A percentile compares a stretch with the other conserved stretches of the same genome.
These are phyloP conservation scores for Aspergillus persii DNA, from an alignment of 2,329 filamentous ascomycete genomes.

Conservation along the genomic window DNA sequence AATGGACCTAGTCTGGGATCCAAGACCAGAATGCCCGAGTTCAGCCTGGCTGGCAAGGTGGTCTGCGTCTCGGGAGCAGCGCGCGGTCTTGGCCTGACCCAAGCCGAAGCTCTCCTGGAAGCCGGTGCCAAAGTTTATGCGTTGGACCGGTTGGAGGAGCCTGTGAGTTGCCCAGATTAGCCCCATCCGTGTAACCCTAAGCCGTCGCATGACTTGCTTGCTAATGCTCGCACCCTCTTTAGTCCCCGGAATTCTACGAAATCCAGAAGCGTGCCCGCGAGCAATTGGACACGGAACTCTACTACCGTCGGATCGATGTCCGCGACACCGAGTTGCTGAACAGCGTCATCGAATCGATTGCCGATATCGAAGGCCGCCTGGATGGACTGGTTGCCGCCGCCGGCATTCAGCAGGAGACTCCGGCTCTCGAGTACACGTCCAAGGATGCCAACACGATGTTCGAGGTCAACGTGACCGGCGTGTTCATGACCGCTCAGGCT, in stretches of 20 bases:
- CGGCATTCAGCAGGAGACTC: constrained; percentile 74
- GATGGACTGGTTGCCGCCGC: constrained; percentile 77
- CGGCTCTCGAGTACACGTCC: constrained; percentile 73
- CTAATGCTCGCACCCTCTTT: neutral
- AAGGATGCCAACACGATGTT: constrained; percentile 63
- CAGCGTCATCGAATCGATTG: constrained; percentile 66
- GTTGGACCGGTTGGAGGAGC: constrained; percentile 43
- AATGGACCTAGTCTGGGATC: constrained; percentile 31
- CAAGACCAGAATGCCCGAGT: constrained; percentile 61
- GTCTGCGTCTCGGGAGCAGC: constrained; percentile 70
- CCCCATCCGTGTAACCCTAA: neutral
- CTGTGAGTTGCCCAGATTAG: constrained; percentile 20
- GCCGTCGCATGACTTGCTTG: neutral
- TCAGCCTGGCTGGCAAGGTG: constrained; percentile 69
- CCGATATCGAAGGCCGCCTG: constrained; percentile 65
- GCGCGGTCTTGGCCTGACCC: constrained; percentile 69
- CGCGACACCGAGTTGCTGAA: constrained; percentile 68
- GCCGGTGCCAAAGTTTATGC: constrained; percentile 63
- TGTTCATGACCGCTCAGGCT: constrained; percentile 64
- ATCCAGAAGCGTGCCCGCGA: constrained; percentile 63
- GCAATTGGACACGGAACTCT: constrained; percentile 65
- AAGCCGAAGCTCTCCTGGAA: constrained; percentile 71
- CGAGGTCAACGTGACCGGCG: constrained; percentile 60
- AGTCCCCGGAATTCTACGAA: constrained; percentile 60
- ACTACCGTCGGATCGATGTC: constrained; percentile 79